A percentile compares a stretch with the other conserved stretches of the same genome.
phyloP scores from a whole-genome alignment of 2,329 filamentous ascomycete species.

The Nothophaeocryptopus gaeumannii region DNA sequence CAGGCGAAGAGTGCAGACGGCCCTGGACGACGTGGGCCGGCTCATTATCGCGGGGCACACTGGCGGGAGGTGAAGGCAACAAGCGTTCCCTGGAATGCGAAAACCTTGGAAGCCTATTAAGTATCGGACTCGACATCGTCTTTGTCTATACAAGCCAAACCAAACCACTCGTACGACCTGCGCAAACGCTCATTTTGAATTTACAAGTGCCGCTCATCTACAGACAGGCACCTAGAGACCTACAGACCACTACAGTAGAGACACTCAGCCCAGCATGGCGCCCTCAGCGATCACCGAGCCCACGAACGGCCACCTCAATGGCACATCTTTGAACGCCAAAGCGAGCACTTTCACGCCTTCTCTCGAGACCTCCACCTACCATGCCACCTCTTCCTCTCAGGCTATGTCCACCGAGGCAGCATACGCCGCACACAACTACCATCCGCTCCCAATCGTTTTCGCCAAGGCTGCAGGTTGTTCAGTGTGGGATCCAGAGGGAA shows the following conservation, averaged over 20 bases:
- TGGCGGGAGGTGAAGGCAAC: too few relatives aligned
- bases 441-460: conserved; percentile 93
- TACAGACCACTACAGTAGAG: neutral
- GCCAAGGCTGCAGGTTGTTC: conserved; percentile 77
- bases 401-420: conserved; percentile 79
- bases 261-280: conserved; percentile 32
- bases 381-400: conserved; percentile 72
- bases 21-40: neutral
- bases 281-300: conserved; percentile 35
- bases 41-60: neutral
- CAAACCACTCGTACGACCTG: neutral
- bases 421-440: conserved; percentile 97
- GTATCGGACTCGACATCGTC: neutral
- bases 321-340: conserved; percentile 39
- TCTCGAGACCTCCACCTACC: conserved; percentile 53
- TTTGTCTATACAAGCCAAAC: neutral
- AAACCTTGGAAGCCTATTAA: conserved; percentile 1
- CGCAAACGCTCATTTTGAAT: neutral
- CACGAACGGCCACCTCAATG: conserved; percentile 28
- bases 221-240: neutral
- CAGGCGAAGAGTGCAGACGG: neutral
- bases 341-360: conserved; percentile 42
- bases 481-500: conserved; percentile 91
- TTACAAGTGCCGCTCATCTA: neutral
- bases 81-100: conserved; percentile 1